Evolutionary conservation across 2,329 filamentous ascomycete species (phyloP), one percentile per base, ranked within the genome.

Genomic region (Venturia oleaginea): DNA sequence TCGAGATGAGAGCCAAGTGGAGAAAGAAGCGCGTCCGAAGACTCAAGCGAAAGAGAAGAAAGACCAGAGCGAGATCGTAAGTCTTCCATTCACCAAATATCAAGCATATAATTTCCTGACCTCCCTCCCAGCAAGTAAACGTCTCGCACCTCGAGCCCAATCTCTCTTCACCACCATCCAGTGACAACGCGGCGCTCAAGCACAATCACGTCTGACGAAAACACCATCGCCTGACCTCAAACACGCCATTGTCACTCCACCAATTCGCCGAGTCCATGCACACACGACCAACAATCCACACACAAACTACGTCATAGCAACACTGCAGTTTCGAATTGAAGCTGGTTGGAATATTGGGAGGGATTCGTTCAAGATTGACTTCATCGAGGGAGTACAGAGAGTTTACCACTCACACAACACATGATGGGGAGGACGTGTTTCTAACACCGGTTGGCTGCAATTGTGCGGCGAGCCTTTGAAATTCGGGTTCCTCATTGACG

Each of bases 1-100:
- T 77, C 78, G 73, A 81, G 79, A 88, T 88, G 86, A 88, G 93
- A 94, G 92, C 92, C 79, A 97, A 97, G 86, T 97, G 94, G 94
- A 94, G 93, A 86, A 99, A 99, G 90, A 99, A 99, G 93, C 87
- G 94, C 81, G 92, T 96, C 83, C 87, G 94, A 77, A 89, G 94
- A 82, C 91, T 99, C 81, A 97, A 97, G 90, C 89, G 92, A 80
- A 99, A 99, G 92, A 92, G 94, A 85, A 95, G 94, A 92, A 99
- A 99, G 93, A 96, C 94, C 84, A 88, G 94, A 80, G 94, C 93
- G 76, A 84, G 94, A 84, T 92, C 88, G 94, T 97, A 86, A 86
- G 92, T 81, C 51, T 55, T 54, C 48, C 37, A 65, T 51, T 38
- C 15, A 27, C 59, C 34, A 38, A 30, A 13, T 48, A 43, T 6